Evolutionary conservation across 2,329 filamentous ascomycete genomes (phyloP).

Genomic region (Mycocentrospora acerina): DNA sequence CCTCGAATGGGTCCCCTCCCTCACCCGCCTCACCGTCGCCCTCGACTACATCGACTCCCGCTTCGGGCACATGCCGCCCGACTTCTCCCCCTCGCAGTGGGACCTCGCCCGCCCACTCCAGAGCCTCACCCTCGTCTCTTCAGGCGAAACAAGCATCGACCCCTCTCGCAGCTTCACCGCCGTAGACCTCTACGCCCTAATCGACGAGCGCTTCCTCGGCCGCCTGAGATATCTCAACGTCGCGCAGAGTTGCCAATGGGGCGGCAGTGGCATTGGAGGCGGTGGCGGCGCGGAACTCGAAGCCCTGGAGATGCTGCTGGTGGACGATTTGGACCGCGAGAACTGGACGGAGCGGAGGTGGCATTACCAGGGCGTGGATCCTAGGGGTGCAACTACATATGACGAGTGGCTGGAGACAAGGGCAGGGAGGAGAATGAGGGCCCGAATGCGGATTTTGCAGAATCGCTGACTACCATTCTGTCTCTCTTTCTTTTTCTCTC

Average conservation of each 20-base stretch:
- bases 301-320: slow-evolving; percentile 42
- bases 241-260: slow-evolving; percentile 38
- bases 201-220: slow-evolving; percentile 46
- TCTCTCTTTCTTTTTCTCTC: too few relatives aligned
- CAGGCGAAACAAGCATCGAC: slow-evolving; percentile 33
- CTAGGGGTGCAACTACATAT: slow-evolving; percentile 15
- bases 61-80: slow-evolving; percentile 34
- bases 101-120: slow-evolving; percentile 35
- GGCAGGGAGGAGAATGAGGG: slow-evolving; percentile 25
- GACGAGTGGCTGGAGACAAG: slow-evolving; percentile 24
- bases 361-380: slow-evolving; percentile 30
- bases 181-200: slow-evolving; percentile 44
- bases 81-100: slow-evolving; percentile 18
- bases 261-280: slow-evolving; percentile 42
- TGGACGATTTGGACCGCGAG: slow-evolving; percentile 41
- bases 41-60: slow-evolving; percentile 50
- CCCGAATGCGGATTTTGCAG: slow-evolving; percentile 21
- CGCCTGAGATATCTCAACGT: slow-evolving; percentile 42
- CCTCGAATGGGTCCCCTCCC: slow-evolving; percentile 43
- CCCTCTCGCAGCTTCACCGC: slow-evolving; percentile 42
- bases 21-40: slow-evolving; percentile 45
- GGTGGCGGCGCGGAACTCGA: slow-evolving; percentile 39
- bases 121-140: slow-evolving; percentile 44
- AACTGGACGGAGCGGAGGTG: slow-evolving; percentile 40
- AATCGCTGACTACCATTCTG: too few relatives aligned